Evolutionary conservation across 2,329 filamentous ascomycete genomes (phyloP).

Genomic region (Cadophora sp.): DNA sequence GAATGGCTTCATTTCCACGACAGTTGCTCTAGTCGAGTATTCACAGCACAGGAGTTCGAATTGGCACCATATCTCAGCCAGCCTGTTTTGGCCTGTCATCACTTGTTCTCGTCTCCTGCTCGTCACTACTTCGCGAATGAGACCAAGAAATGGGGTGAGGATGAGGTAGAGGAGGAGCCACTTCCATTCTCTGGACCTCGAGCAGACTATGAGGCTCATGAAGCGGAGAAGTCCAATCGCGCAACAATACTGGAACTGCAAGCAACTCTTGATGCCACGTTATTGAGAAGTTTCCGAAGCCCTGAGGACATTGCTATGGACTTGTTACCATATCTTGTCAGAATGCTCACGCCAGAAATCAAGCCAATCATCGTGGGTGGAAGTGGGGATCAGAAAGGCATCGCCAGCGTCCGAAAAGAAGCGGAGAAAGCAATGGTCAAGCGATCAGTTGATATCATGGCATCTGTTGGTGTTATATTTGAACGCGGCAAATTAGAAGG

Average conservation of each 20-base stretch:
- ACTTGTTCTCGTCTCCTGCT: slow-evolving; percentile 81
- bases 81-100: slow-evolving; percentile 86
- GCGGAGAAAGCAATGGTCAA: slow-evolving; percentile 81
- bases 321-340: slow-evolving; percentile 82
- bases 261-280: slow-evolving; percentile 72
- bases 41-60: slow-evolving; percentile 91
- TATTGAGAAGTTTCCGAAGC: slow-evolving; percentile 81
- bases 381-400: slow-evolving; percentile 66
- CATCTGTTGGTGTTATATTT: slow-evolving; percentile 81
- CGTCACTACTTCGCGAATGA: slow-evolving; percentile 51
- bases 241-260: slow-evolving; percentile 78
- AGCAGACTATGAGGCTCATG: slow-evolving; percentile 82
- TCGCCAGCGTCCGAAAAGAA: slow-evolving; percentile 88
- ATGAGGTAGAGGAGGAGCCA: slow-evolving; percentile 54
- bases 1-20: slow-evolving; percentile 98
- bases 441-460: slow-evolving; percentile 81
- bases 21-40: slow-evolving; percentile 77
- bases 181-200: slow-evolving; percentile 82
- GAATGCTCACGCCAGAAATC: slow-evolving; percentile 86
- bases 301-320: slow-evolving; percentile 80
- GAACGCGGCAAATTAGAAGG: slow-evolving; percentile 81
- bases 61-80: slow-evolving; percentile 86
- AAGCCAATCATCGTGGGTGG: slow-evolving; percentile 88
- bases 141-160: slow-evolving; percentile 52
- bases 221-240: slow-evolving; percentile 80